These are phyloP conservation scores for Primulina tabacum DNA, from an alignment of 257 asterid species.

Conservation along the genomic window DNA sequence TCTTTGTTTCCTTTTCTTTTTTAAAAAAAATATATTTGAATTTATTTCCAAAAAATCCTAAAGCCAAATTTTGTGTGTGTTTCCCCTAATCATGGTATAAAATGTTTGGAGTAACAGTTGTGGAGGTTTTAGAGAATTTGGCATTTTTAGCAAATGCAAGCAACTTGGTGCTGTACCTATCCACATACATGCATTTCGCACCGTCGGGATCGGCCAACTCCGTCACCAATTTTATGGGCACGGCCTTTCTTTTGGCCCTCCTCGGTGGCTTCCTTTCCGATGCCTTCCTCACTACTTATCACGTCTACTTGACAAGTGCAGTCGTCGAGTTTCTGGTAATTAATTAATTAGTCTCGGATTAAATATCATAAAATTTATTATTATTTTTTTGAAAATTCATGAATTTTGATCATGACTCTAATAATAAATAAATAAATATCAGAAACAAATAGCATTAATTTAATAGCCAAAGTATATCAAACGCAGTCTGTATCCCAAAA, in stretches of 20 bases:
- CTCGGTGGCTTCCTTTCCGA: constrained; percentile 90
- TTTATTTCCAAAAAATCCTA: too few relatives aligned
- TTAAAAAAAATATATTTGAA: too few relatives aligned
- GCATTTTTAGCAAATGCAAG: constrained; percentile 93
- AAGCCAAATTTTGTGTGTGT: background rate
- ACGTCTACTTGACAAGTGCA: constrained; percentile 59
- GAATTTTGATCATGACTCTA: background rate
- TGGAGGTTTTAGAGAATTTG: constrained; percentile 87
- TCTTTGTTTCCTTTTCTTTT: too few relatives aligned
- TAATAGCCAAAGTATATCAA: too few relatives aligned
- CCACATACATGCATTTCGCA: constrained; percentile 73
- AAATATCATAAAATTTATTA: too few relatives aligned
- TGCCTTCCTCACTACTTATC: constrained; percentile 69
- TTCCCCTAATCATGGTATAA: background rate
- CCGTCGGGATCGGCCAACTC: constrained; percentile 73
- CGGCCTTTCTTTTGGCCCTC: constrained; percentile 82
- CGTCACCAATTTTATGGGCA: constrained; percentile 94
- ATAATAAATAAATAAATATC: too few relatives aligned
- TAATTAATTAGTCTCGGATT: too few relatives aligned
- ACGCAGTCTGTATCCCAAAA: too few relatives aligned
- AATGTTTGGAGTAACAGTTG: constrained; percentile 38
- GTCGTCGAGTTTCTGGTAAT: constrained; percentile 64
- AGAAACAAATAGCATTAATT: too few relatives aligned
- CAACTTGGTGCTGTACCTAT: constrained; percentile 72
- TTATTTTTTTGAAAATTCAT: too few relatives aligned